Base-by-base conservation (phyloP, 371 early-diverging fungal genomes). In the Haplosporangium sp. region DNA sequence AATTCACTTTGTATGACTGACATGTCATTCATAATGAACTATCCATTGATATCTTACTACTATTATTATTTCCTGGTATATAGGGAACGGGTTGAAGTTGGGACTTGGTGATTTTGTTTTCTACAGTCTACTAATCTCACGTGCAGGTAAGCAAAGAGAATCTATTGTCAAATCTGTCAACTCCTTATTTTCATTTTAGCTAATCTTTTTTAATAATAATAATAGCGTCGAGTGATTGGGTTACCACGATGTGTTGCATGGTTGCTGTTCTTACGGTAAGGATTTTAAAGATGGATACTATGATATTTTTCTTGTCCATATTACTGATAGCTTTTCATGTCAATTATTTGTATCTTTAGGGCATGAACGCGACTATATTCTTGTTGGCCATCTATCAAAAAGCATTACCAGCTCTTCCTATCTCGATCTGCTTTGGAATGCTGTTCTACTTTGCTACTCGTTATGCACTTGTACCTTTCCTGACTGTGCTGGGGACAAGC, bases 61-160 rank as follows among this genome's bases (percentile, higher is more conserved):
- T 19, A 34, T 55, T 55, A 13, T 2, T n/a, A 42, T 37, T 2
- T 40, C 17, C 48, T 19, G 48, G 17, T 13, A 13, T 48, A 27
- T 84, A 88, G 88, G 73, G 34, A 92, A 88, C 13, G 95, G 95
- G 11, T 76, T 96, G 27, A 95, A 95, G 74, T 82, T 96, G 40
- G 96, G 96, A 5, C 76, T 96, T 56, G 96, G 96, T 19, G 96
- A 96, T 74, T 96, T 96, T 87, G 95, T 96, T 9, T 96, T 96
- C 75, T 96, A 95, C 76, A 92, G 92, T 82, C 95, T 96, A 9
- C 83, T 96, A 64, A 88, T 95, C 64, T 93, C 93, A 5, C 84
- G 94, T 63, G 95, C 96, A 77, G 91, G 92, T 92, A 85, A 83
- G 62, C 55, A 55, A 34, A 4, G 55, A 55, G 27, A 55, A 55